Evolutionary conservation across 306 rosid genomes (phyloP).

Genomic region (Nissolia schottii): DNA sequence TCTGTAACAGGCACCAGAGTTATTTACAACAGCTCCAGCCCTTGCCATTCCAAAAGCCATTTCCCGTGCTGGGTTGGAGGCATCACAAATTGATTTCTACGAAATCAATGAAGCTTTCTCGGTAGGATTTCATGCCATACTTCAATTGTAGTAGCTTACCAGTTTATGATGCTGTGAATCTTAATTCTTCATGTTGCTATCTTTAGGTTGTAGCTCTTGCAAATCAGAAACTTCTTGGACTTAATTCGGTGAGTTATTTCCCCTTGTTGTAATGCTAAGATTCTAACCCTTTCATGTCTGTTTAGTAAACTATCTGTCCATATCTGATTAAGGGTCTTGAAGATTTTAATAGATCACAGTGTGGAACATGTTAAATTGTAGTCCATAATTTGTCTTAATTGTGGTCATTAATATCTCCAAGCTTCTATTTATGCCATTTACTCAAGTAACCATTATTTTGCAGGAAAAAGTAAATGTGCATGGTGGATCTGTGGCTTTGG

Average conservation of each 20-base stretch:
- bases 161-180: neutral
- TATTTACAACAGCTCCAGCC: constrained; percentile 95
- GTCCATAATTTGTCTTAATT: neutral
- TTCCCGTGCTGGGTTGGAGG: constrained; percentile 76
- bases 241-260: constrained; percentile 58
- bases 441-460: constrained; percentile 16
- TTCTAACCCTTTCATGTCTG: neutral
- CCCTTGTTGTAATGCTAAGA: neutral
- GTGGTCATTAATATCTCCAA: neutral
- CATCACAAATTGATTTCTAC: constrained; percentile 74
- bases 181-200: constrained; percentile 18
- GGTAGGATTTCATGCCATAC: constrained; percentile 42
- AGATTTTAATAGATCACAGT: too few relatives aligned
- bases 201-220: constrained; percentile 95
- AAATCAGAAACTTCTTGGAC: constrained; percentile 88
- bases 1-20: constrained; percentile 80
- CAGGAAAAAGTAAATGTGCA: constrained; percentile 88
- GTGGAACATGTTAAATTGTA: neutral
- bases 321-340: neutral
- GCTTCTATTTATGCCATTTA: neutral
- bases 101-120: constrained; percentile 98
- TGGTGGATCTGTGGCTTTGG: constrained; percentile 95
- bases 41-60: constrained; percentile 96
- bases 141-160: constrained; percentile 9
- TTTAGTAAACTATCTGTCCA: constrained; percentile 15